Evolutionary conservation across 257 asterid species (phyloP).

Genomic region (Dorcoceras hygrometricum): DNA sequence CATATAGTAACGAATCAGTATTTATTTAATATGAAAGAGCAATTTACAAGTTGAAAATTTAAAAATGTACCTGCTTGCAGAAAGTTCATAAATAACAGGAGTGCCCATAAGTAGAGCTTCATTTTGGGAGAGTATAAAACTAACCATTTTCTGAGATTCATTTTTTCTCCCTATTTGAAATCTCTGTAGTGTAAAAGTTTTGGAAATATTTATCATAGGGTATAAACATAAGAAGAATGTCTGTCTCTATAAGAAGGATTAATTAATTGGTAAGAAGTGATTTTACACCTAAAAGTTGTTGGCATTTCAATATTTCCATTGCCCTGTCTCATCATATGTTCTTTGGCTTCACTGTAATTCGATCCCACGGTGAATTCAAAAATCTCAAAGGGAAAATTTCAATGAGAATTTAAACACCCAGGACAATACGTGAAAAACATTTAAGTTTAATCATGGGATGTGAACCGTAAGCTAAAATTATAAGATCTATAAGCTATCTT

Average conservation of each 20-base stretch:
- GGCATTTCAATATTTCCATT: constrained; percentile 28
- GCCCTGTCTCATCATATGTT: constrained; percentile 20
- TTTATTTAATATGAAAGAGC: not conserved
- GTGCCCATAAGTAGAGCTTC: constrained; percentile 28
- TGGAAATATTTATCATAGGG: not conserved
- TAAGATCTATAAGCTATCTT: too few species aligned
- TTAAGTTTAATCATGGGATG: too few species aligned
- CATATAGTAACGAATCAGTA: not conserved
- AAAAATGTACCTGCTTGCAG: constrained; percentile 39
- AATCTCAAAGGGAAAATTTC: not conserved
- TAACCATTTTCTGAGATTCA: constrained; percentile 1
- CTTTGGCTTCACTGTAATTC: not conserved
- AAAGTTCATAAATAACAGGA: constrained; percentile 32
- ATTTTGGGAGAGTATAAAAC: constrained; percentile 13
- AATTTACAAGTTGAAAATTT: not conserved
- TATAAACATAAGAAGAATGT: constrained; percentile 15
- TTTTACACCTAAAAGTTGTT: constrained; percentile 50
- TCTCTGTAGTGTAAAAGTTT: constrained; percentile 9
- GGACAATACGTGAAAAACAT: too few species aligned
- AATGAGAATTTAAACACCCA: too few species aligned
- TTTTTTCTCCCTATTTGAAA: constrained; percentile 15
- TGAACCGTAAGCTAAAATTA: too few species aligned
- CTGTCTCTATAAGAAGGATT: constrained; percentile 2
- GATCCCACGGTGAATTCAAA: not conserved
- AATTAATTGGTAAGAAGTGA: constrained; percentile 18